Conservation (phyloP, 2,329 filamentous ascomycete genomes). For the Aureobasidium musti region DNA sequence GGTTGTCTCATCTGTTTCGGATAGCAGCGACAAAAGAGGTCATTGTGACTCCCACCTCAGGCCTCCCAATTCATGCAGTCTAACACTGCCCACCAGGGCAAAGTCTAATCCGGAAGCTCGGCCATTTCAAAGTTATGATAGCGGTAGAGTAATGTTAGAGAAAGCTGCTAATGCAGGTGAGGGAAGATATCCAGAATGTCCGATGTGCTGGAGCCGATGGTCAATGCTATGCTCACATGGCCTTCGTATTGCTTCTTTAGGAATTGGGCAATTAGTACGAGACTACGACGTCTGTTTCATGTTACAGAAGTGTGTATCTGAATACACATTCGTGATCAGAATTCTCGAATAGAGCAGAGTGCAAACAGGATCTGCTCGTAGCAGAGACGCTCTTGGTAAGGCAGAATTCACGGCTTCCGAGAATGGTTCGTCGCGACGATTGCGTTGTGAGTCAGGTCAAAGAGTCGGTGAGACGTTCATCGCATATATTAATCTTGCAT, state of each 20-base stretch:
- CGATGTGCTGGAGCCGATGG: conserved; percentile 4
- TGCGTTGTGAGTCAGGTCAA: background rate
- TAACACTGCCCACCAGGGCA: conserved; percentile 1
- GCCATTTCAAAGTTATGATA: background rate
- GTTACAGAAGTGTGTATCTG: background rate
- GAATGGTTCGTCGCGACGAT: conserved; percentile 11
- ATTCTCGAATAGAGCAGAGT: background rate
- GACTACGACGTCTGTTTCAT: conserved; percentile 10
- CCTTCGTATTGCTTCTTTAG: background rate
- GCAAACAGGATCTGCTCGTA: background rate
- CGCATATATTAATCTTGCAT: background rate
- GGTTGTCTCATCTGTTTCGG: conserved; percentile 7
- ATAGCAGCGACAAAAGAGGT: background rate
- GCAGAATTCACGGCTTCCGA: background rate
- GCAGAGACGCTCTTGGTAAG: background rate
- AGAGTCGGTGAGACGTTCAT: conserved; percentile 1
- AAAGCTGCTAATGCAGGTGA: conserved; percentile 18
- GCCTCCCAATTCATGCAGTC: background rate
- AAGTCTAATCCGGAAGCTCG: background rate
- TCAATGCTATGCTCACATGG: conserved; percentile 20
- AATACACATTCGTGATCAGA: background rate
- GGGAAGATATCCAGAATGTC: background rate
- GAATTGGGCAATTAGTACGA: background rate
- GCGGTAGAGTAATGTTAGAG: background rate
- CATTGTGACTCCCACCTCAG: background rate